Evolutionary conservation across 352 stramenopile species (phyloP), one percentile per base, ranked within the genome.

Genomic region (Elongisporangium senticosum): DNA sequence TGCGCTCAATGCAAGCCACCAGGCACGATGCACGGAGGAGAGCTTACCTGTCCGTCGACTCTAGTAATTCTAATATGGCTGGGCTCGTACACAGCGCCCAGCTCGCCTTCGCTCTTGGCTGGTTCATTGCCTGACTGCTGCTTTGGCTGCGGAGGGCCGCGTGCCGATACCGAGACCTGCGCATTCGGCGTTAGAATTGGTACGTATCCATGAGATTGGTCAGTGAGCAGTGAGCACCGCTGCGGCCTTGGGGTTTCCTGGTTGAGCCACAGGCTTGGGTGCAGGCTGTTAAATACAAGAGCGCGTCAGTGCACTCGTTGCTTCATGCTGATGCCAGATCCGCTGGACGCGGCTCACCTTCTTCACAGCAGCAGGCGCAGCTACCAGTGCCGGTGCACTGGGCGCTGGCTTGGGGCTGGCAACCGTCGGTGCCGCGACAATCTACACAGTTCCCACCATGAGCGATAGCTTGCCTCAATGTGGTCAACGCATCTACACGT

Each of bases 21-120:
- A 52, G 2, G 19, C 23, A 5, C 2, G 5, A 26, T 43, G 13
- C 13, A 39, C 28, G 10, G 8, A 19, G 10, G 23, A 26, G 19
- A 17, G 6, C 22, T 47, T 4, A 79, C 71, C 64, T 79, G 80
- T 15, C 79, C 79, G 39, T 93, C 80, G 55, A 72, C 74, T 43
- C 80, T 74, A 5, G 80, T 93, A 48, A 93, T 87, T 19, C 68
- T 89, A 47, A 93, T 82, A 55, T 90, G 77, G 26, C 75, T 71
- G 8, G 83, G 83, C 24, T 75, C 74, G 63, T 90, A 90, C 21
- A 90, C 68, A 17, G 75, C 79, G 2, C 78, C 79, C 15, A 81
- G 60, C 50, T 74, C 72, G 28, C 58, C 65, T 57, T 43, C 33
- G 33, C 11, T 43, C 33, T 15, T 43, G 11, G 33, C 13, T 43